Percentiles rank a stretch among this genome's conserved stretches.
Evolutionary conservation across 208 protist species (phyloP).

Genomic region (Porcisia deanei): DNA sequence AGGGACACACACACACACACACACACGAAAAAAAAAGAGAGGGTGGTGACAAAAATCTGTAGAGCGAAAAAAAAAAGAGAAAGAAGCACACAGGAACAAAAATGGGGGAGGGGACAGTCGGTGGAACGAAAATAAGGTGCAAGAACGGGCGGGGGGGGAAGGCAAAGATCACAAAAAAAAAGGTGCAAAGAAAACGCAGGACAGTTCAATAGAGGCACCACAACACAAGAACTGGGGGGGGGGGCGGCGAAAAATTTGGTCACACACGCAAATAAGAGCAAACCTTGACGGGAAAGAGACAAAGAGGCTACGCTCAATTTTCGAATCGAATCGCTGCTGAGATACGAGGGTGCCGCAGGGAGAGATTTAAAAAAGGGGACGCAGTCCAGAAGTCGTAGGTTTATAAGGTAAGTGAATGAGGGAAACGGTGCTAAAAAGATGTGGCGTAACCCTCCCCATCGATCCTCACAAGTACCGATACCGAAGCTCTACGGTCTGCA

Average conservation of each 20-base stretch:
- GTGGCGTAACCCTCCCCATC: neutral
- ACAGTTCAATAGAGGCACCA: too few species aligned
- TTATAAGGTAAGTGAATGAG: neutral
- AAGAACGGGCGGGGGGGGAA: neutral
- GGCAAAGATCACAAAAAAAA: neutral
- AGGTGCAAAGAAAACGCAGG: neutral
- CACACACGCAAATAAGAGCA: too few species aligned
- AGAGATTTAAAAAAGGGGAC: neutral
- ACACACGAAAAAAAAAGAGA: neutral
- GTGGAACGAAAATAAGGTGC: neutral
- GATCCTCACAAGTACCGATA: too few species aligned
- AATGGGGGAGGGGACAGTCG: neutral
- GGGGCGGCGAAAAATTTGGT: too few species aligned
- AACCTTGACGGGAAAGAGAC: too few species aligned
- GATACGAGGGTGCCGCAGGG: neutral
- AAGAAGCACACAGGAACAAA: neutral
- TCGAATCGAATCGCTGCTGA: neutral
- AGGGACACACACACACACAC: too few species aligned
- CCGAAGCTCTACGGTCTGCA: too few species aligned
- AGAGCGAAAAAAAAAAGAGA: neutral
- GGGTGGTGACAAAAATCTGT: neutral
- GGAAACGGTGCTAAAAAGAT: neutral
- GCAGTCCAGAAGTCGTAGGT: neutral
- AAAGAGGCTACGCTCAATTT: neutral
- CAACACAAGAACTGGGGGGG: too few species aligned